Conservation (phyloP, 1,284 basidiomycete genomes). For the Psilocybe mexicana region DNA sequence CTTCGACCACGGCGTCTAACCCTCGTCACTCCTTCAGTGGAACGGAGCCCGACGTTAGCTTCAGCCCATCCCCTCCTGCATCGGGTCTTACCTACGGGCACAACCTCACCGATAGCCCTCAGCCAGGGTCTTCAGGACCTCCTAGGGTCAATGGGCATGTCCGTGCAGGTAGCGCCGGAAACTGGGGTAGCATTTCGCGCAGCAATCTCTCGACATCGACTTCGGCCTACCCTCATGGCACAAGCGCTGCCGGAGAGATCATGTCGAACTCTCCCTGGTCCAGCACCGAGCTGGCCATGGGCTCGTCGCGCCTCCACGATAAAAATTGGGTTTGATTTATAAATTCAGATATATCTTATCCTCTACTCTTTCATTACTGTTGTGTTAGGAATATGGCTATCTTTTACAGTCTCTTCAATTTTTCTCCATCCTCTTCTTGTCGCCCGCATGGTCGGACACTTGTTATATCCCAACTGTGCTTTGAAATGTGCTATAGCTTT, state of each 20-base stretch:
- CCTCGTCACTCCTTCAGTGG: conserved; percentile 74
- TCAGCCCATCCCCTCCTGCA: conserved; percentile 49
- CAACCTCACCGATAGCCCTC: conserved; percentile 39
- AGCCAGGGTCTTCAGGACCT: conserved; percentile 24
- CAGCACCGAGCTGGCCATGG: conserved; percentile 59
- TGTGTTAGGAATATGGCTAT: conserved; percentile 5
- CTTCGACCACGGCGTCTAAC: conserved; percentile 43
- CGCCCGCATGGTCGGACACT: conserved; percentile 25
- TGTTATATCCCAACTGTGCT: conserved; percentile 21
- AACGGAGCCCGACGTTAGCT: conserved; percentile 60
- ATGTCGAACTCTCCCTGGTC: conserved; percentile 64
- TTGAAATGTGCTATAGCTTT: conserved; percentile 24
- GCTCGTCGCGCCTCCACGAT: conserved; percentile 58
- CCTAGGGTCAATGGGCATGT: conserved; percentile 62
- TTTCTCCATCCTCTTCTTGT: conserved; percentile 16
- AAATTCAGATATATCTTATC: conserved; percentile 23
- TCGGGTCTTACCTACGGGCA: conserved; percentile 49
- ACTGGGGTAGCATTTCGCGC: conserved; percentile 67
- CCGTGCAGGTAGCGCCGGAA: conserved; percentile 75
- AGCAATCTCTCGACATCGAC: conserved; percentile 48
- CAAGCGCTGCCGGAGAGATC: conserved; percentile 57
- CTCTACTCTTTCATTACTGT: conserved; percentile 36
- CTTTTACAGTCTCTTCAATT: conserved; percentile 15
- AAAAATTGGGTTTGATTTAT: conserved; percentile 52
- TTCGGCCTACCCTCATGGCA: conserved; percentile 55